Percentiles rank a stretch among this genome's conserved stretches.
Conservation (phyloP, 805 yeast genomes). For the Pichia nakasei region DNA sequence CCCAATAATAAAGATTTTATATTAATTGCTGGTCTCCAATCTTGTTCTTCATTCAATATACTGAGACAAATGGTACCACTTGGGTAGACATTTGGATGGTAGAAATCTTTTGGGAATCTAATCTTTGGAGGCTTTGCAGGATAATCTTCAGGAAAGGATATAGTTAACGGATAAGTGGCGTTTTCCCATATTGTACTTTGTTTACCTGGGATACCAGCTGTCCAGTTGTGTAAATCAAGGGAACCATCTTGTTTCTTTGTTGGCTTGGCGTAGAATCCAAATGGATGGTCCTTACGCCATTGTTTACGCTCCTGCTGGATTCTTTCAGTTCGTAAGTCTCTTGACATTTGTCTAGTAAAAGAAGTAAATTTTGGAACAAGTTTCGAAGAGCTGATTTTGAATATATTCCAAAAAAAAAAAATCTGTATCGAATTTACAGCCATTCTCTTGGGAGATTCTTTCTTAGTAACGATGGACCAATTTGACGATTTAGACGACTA, state of each 20-base stretch:
- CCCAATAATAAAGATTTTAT: conserved; percentile 85
- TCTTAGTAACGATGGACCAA: conserved; percentile 50
- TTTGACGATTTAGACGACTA: conserved; percentile 76
- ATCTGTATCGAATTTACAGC: too few relatives aligned
- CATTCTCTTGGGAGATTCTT: too few relatives aligned
- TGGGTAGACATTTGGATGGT: conserved; percentile 97
- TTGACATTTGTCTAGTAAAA: conserved; percentile 10
- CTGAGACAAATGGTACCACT: conserved; percentile 94
- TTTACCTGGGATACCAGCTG: conserved; percentile 94
- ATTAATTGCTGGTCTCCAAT: conserved; percentile 97
- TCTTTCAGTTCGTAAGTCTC: conserved; percentile 58
- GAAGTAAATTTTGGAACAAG: too few relatives aligned
- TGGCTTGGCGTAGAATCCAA: conserved; percentile 94
- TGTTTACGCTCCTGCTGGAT: conserved; percentile 91
- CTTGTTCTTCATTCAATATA: conserved; percentile 89
- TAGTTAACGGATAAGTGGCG: conserved; percentile 79
- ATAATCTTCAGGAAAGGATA: conserved; percentile 80
- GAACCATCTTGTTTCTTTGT: conserved; percentile 70
- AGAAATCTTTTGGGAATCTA: conserved; percentile 78
- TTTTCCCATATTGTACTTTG: conserved; percentile 79
- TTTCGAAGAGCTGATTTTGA: too few relatives aligned
- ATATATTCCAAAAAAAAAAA: too few relatives aligned
- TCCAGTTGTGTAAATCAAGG: conserved; percentile 80
- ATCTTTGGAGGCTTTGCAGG: conserved; percentile 97
- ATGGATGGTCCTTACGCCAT: conserved; percentile 98